Evolutionary conservation across 176 grass and related monocot species (phyloP).

Genomic region (Hyparrhenia diplandra): DNA sequence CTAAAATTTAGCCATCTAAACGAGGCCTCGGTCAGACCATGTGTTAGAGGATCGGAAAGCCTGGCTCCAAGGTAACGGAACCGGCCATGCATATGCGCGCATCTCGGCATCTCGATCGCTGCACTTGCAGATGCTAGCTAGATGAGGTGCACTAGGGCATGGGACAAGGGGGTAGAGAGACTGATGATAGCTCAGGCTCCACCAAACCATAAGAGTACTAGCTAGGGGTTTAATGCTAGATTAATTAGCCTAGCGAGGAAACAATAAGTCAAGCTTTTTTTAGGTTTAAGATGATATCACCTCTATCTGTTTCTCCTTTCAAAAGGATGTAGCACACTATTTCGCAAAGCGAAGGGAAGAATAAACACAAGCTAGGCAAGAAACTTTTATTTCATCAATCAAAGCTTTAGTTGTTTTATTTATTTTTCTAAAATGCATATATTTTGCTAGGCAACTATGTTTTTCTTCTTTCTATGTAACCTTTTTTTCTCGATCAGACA

Average conservation of each 20-base stretch:
- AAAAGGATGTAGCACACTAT: not conserved
- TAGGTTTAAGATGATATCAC: conserved; percentile 23
- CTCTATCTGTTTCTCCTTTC: not conserved
- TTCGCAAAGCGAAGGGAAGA: not conserved
- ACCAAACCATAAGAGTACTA: too few species aligned
- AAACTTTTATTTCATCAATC: not conserved
- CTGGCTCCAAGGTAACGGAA: not conserved
- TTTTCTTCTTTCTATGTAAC: too few species aligned
- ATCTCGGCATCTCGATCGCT: too few species aligned
- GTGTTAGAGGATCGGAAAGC: not conserved
- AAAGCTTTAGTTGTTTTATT: not conserved
- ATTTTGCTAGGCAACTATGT: not conserved
- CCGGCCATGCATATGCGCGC: not conserved
- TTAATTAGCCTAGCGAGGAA: not conserved
- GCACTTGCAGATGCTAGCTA: not conserved
- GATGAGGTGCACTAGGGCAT: conserved; percentile 8
- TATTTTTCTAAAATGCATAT: not conserved
- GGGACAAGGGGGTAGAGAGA: not conserved
- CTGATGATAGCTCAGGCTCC: too few species aligned
- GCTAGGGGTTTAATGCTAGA: conserved; percentile 7
- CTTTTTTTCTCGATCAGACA: too few species aligned
- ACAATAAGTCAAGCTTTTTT: conserved; percentile 36
- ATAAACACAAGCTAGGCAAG: not conserved
- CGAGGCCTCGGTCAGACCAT: not conserved
- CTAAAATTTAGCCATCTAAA: too few species aligned